A percentile compares a stretch with the other conserved stretches of the same genome.
Evolutionary conservation across 164 flowering plant genomes (phyloP).

Genomic region (Cinnamomum chago): DNA sequence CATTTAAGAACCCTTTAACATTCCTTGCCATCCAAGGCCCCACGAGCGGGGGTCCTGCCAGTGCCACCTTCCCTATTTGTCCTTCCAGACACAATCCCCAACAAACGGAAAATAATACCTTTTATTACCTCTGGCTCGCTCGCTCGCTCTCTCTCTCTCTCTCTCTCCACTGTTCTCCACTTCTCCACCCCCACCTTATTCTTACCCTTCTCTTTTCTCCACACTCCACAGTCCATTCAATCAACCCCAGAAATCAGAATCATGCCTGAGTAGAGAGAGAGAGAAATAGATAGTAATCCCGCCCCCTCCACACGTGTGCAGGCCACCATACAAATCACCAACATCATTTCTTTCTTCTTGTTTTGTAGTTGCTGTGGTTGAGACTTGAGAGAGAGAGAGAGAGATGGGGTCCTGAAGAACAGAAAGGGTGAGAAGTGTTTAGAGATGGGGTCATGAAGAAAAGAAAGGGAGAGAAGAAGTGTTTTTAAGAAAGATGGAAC

Average conservation of each 20-base stretch:
- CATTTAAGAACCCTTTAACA: constrained; percentile 9
- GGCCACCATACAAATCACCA: too few species aligned
- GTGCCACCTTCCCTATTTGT: neutral
- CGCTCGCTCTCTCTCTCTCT: too few species aligned
- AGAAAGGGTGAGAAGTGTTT: neutral
- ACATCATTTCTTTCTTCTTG: neutral
- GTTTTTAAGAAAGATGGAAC: constrained; percentile 21
- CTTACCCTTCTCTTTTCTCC: neutral
- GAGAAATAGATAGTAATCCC: neutral
- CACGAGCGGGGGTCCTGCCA: constrained; percentile 19
- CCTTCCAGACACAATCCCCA: too few species aligned
- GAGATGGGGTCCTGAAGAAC: constrained; percentile 15
- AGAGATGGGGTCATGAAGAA: constrained; percentile 16
- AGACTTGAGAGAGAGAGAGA: neutral
- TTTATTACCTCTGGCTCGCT: too few species aligned
- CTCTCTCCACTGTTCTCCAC: neutral
- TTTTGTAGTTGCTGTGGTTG: neutral
- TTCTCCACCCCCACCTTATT: neutral
- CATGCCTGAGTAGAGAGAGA: constrained; percentile 3
- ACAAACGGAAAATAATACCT: too few species aligned
- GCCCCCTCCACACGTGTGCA: too few species aligned
- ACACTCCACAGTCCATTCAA: constrained; percentile 6
- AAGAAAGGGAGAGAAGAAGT: neutral
- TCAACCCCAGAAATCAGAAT: neutral
- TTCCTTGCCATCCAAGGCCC: constrained; percentile 26